A percentile compares a stretch with the other conserved stretches of the same genome.
Conservation (phyloP, 2,329 filamentous ascomycete species). For the Zymoseptoria passerinii region DNA sequence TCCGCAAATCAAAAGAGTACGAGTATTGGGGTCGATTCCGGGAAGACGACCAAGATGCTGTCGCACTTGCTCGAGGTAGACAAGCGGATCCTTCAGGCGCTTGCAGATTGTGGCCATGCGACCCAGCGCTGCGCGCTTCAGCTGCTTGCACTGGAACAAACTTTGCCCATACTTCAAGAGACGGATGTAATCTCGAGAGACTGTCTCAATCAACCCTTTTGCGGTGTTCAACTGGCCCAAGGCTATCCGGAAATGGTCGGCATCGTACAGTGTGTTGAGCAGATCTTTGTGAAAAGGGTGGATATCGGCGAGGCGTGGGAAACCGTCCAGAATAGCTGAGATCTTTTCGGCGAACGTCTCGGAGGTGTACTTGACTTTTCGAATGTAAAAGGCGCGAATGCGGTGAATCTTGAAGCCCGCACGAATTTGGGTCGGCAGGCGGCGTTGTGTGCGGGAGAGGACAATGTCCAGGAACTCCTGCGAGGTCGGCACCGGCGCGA, state of each 20-base stretch:
- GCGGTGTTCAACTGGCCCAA: constrained; percentile 93
- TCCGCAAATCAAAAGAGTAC: constrained; percentile 90
- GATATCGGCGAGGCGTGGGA: constrained; percentile 86
- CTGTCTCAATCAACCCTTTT: constrained; percentile 93
- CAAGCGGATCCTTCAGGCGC: constrained; percentile 84
- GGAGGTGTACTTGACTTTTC: constrained; percentile 96
- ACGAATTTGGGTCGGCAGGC: constrained; percentile 89
- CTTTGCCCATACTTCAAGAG: constrained; percentile 94
- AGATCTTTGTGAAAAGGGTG: constrained; percentile 88
- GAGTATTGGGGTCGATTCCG: constrained; percentile 95
- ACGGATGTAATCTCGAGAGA: constrained; percentile 91
- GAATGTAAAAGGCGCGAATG: constrained; percentile 90
- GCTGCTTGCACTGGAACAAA: constrained; percentile 97
- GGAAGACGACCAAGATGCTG: constrained; percentile 96
- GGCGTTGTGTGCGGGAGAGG: constrained; percentile 82
- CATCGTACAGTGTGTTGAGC: constrained; percentile 97
- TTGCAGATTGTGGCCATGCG: constrained; percentile 98
- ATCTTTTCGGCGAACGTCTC: constrained; percentile 97
- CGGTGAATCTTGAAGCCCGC: constrained; percentile 92
- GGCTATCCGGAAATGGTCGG: constrained; percentile 94
- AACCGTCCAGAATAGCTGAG: constrained; percentile 79
- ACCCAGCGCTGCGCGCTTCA: constrained; percentile 91
- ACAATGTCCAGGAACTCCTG: constrained; percentile 98
- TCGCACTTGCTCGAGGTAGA: constrained; percentile 92
- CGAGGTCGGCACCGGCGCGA: constrained; percentile 57